Base-by-base conservation (phyloP, 805 yeast species). In the Saccharomycopsis fodiens region DNA sequence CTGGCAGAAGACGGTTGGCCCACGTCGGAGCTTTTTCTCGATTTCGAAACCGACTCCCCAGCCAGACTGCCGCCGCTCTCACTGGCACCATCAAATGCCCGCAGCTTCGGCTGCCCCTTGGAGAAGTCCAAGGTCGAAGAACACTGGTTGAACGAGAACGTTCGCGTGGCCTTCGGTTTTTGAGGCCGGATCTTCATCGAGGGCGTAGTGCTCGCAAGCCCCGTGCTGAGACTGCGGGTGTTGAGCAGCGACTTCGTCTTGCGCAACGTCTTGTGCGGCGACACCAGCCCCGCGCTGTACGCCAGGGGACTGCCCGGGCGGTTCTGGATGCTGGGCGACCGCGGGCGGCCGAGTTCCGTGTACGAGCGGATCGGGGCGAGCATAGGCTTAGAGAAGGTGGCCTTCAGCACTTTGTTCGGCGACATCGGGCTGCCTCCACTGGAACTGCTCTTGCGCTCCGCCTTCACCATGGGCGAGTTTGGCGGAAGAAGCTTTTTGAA, bases 91-190 rank as follows among this genome's bases (percentile, higher is more conserved):
- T 10, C 29, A 25, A 25, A 10, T 25, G 10, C 29, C 29, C 6
- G 29, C 29, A 25, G 10, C 10, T 10, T 25, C 10, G 29, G 6
- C 29, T 25, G 20, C 25, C 35, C 31, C 27, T 48, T 48, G 8
- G 42, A 21, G 38, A 50, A 50, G 41, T 50, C 53, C 10, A 50
- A 36, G 4, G 53, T 50, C 7, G 50, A 46, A 5, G 51, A 42
- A 29, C 50, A 50, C 23, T 50, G 53, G 31, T 50, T 49, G 39
- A 50, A 50, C 19, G 53, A 50, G 37, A 50, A 46, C 5, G 51
- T 44, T 5, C 50, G 23, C 21, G 42, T 43, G 15, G 50, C 43
- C 37, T 40, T 46, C 3, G 45, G 45, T n/a, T 17, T 19, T 15
- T 13, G 15, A 19, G 27, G 44, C 32, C 38, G 35, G 12, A 48